Evolutionary conservation across 1,139 yeast species (phyloP), one percentile per base, ranked within the genome.

Genomic region (Hansenula anomala): DNA sequence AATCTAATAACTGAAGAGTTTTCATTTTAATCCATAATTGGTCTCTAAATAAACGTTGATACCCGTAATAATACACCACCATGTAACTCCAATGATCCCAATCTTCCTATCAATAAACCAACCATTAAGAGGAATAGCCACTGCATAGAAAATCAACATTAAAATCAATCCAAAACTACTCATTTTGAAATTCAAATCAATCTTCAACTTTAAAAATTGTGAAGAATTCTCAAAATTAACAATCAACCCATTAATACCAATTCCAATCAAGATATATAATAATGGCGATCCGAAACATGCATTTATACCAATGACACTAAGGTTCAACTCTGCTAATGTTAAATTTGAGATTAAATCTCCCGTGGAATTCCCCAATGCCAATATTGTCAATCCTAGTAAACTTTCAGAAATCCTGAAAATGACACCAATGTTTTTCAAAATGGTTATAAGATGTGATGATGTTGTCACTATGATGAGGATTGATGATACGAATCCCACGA

Each of bases 201-300:
- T 58, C 4, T 66, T 64, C 22, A 80, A 61, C 12, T 55, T 52
- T 26, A 69, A 49, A 13, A 40, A 46, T 36, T 54, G 15, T 15
- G 14, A 15, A 2, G 34, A 36, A 8, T 30, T 20, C 23, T 27
- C 18, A 7, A 37, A 4, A 19, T 79, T 65, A 2, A 75, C 59
- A 1, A 83, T 43, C 30, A 86, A 51, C 0, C 95, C 89, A 49
- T 85, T 83, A 12, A 83, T 57, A 1, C 88, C 87, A 23, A 81
- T 62, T 1, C 89, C 89, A 11, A 80, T 61, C 7, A 81, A 59
- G 28, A 81, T 66, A 48, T 79, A 80, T 27, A 82, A 55, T 50
- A 90, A 63, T 0, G 97, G 97, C 0, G 96, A 88, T 0, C 97
- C 97, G 59, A 89, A 84, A 56, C 97, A 89, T 0, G 97, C 97